Conservation (phyloP, 106 monocot species). For the Acorus calamus region DNA sequence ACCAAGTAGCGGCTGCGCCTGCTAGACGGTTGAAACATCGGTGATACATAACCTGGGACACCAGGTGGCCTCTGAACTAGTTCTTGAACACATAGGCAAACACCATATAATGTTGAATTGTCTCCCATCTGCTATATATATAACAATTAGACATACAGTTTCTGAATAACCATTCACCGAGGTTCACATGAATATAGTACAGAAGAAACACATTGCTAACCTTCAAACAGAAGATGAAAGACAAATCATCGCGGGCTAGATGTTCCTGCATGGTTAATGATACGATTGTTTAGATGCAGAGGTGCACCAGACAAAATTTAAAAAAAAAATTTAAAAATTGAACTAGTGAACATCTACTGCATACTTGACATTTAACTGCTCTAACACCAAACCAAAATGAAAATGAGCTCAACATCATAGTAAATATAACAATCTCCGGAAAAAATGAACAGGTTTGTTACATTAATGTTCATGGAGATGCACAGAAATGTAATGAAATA, state of each 20-base stretch:
- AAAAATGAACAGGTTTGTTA: no score
- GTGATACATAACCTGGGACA: conserved; percentile 66
- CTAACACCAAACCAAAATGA: no score
- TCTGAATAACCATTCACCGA: no score
- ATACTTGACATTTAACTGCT: no score
- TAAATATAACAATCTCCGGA: no score
- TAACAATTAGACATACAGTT: no score
- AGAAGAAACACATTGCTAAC: conserved; percentile 28
- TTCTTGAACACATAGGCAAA: conserved; percentile 85
- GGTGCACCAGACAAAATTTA: no score
- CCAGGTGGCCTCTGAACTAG: conserved; percentile 88
- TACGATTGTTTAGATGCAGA: background rate
- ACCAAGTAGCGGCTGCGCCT: conserved; percentile 70
- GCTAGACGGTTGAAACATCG: conserved; percentile 26
- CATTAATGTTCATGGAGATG: no score
- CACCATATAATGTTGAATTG: conserved; percentile 83
- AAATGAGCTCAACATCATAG: no score
- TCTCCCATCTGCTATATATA: conserved; percentile 44
- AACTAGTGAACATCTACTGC: no score
- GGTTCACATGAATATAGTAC: background rate
- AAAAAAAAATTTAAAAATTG: no score
- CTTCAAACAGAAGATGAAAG: conserved; percentile 84
- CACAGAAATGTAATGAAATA: no score
- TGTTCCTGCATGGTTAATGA: conserved; percentile 60
- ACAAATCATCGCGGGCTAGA: conserved; percentile 68